Conservation (phyloP, 192 early-diverging fungal genomes). For the Gonapodya prolifera region DNA sequence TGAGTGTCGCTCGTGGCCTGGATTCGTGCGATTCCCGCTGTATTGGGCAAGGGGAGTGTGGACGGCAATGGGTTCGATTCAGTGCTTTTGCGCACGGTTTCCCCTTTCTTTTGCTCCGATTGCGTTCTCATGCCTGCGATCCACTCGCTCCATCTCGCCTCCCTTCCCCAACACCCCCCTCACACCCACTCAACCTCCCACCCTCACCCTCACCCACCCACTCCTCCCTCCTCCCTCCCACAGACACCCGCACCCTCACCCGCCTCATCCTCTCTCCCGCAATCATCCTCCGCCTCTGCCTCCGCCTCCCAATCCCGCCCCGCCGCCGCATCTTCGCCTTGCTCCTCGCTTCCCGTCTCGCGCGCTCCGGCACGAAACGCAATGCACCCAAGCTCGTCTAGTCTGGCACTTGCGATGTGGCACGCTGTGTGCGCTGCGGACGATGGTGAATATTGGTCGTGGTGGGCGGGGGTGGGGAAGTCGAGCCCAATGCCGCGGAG, state of each 20-base stretch:
- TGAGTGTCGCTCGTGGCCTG: too few species aligned
- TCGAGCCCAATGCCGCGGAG: too few species aligned
- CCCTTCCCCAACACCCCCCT: too few species aligned
- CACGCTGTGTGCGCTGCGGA: not conserved
- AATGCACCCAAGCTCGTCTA: not conserved
- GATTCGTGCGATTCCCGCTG: too few species aligned
- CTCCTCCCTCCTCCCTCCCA: not conserved
- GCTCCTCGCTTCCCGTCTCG: not conserved
- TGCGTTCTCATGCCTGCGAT: too few species aligned
- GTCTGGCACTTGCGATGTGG: not conserved
- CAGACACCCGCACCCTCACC: not conserved
- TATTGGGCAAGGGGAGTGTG: too few species aligned
- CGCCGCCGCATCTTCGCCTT: not conserved
- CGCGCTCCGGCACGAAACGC: not conserved
- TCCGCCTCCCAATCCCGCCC: not conserved
- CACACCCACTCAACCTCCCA: too few species aligned
- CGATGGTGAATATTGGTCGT: not conserved
- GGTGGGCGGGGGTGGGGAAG: not conserved
- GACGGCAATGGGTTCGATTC: too few species aligned
- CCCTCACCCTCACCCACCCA: not conserved
- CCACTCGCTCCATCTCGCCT: too few species aligned
- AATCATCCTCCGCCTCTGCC: not conserved
- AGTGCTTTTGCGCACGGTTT: too few species aligned
- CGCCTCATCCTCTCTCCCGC: not conserved
- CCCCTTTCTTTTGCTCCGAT: too few species aligned